Evolutionary conservation across 2,329 filamentous ascomycete genomes (phyloP).

Genomic region (Ceratocystis eucalypticola): DNA sequence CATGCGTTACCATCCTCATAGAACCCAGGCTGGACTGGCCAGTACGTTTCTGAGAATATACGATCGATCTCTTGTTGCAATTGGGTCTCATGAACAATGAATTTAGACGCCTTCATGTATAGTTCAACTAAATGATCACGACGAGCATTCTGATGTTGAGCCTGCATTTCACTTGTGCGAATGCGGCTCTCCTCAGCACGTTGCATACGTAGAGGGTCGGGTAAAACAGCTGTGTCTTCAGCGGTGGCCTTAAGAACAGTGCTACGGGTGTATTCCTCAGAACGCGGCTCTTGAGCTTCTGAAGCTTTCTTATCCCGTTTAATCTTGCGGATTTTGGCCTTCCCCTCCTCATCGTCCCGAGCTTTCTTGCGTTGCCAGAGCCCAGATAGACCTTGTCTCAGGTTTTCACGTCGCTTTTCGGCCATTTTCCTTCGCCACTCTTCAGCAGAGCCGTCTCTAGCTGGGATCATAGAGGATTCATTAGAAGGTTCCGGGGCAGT

Average conservation of each 20-base stretch:
- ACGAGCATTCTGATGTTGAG: constrained; percentile 44
- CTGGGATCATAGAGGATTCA: constrained; percentile 26
- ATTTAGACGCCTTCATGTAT: constrained; percentile 75
- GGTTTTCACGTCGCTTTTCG: constrained; percentile 52
- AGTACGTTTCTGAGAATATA: constrained; percentile 56
- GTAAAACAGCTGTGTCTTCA: constrained; percentile 37
- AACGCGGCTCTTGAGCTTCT: constrained; percentile 53
- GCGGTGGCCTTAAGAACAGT: constrained; percentile 44
- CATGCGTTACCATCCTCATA: constrained; percentile 37
- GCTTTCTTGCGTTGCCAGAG: constrained; percentile 53
- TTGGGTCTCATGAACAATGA: constrained; percentile 72
- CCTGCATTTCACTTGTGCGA: constrained; percentile 32
- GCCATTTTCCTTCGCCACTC: constrained; percentile 65
- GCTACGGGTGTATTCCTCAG: constrained; percentile 62
- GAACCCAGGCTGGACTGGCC: constrained; percentile 27
- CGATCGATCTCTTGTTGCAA: constrained; percentile 59
- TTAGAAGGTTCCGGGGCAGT: constrained; percentile 44
- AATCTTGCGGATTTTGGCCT: constrained; percentile 35
- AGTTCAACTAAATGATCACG: constrained; percentile 67
- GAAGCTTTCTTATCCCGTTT: constrained; percentile 36
- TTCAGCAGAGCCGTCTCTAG: constrained; percentile 27
- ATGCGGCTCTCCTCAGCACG: constrained; percentile 34
- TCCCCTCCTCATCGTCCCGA: constrained; percentile 27
- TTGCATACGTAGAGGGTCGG: constrained; percentile 49
- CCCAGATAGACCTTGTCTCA: constrained; percentile 55